Evolutionary conservation across 2,329 filamentous ascomycete species (phyloP), one percentile per base, ranked within the genome.

Genomic region (Colletotrichum truncatum): DNA sequence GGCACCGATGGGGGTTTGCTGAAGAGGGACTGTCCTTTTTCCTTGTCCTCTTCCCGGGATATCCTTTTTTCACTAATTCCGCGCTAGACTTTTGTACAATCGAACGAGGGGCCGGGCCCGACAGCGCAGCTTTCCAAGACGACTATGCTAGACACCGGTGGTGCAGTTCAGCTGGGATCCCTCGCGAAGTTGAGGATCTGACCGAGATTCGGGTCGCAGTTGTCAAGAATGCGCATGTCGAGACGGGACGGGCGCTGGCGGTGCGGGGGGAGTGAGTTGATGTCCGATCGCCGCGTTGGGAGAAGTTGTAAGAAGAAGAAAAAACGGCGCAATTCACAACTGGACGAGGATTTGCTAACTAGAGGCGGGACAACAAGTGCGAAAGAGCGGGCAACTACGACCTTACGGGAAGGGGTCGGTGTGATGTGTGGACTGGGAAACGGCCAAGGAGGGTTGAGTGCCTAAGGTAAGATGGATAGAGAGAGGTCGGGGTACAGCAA

Each of bases 221-320:
- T 38, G 49, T 41, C 32, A 55, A 21, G 41, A 49, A 39, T 61
- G 48, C 48, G 62, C 62, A 61, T 61, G 56, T 61, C 62, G 62
- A 55, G 48, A 18, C 48, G 21, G 39, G 25, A 49, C 55, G 43
- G 32, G 16, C 48, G 10, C 25, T 14, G n/a, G 41, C 28, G 16
- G 53, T 53, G 41, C 12, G 23, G 32, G 30, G 32, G 39, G n/a
- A 25, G 32, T 53, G 18, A 7, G 41, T 46, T 49, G 45, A 32
- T 28, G n/a, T 8, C 23, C 14, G 30, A 30, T 21, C 11, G 51
- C 18, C n/a, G n/a, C n/a, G n/a, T n/a, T n/a, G n/a, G 34, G 10
- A 25, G 39, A 54, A 16, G 52, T 45, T 56, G 53, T 10, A 25
- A 51, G 43, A 39, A 28, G 14, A 64, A 41, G n/a, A 30, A 16